phyloP scores from a whole-genome alignment of 163 green algal species.

The Prototheca wickerhamii region DNA sequence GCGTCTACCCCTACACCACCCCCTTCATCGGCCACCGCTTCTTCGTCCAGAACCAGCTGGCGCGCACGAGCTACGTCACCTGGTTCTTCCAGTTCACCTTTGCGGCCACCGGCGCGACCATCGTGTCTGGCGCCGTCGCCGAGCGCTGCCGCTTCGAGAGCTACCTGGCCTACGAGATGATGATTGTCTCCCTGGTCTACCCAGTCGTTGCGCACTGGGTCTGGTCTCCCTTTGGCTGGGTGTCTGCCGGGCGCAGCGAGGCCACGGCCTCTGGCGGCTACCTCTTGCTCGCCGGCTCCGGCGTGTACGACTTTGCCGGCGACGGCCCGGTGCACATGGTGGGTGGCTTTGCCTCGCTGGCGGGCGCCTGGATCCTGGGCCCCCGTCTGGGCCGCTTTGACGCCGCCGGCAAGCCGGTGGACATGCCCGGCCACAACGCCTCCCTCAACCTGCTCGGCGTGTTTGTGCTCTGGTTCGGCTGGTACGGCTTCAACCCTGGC shows the following conservation, averaged over 20 bases:
- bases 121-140: conserved; percentile 68
- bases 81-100: conserved; percentile 81
- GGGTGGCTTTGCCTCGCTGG: conserved; percentile 53
- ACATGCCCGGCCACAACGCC: conserved; percentile 61
- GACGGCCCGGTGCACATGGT: conserved; percentile 71
- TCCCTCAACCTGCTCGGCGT: conserved; percentile 57
- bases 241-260: conserved; percentile 18
- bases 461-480: conserved; percentile 70
- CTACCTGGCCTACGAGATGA: conserved; percentile 74
- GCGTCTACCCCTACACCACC: conserved; percentile 6
- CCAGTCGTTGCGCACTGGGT: conserved; percentile 73
- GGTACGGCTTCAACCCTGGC: conserved; percentile 49
- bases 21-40: conserved; percentile 48
- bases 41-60: conserved; percentile 46
- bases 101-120: conserved; percentile 61
- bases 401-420: conserved; percentile 41
- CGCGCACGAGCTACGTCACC: conserved; percentile 18
- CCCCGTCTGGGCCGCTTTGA: conserved; percentile 64
- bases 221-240: conserved; percentile 54
- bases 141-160: conserved; percentile 53
- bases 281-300: conserved; percentile 33
- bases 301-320: conserved; percentile 67
- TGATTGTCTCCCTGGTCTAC: conserved; percentile 84
- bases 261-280: conserved; percentile 18
- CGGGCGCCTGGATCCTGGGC: conserved; percentile 58